Conservation (phyloP, 108 stramenopile genomes). For the Thalassiosira profunda region DNA sequence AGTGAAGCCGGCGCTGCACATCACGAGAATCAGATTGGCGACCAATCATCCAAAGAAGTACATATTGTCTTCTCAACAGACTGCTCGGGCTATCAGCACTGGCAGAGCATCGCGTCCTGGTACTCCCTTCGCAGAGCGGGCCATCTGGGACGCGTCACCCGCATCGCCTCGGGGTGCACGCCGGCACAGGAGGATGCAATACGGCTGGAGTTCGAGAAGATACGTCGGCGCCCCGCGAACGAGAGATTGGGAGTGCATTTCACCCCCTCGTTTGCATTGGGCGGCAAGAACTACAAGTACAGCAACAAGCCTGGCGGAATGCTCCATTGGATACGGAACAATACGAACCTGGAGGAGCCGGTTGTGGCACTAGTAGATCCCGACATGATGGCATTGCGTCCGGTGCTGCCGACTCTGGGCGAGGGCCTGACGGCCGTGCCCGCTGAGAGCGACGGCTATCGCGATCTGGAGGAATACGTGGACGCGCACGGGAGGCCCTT, state of each 20-base stretch:
- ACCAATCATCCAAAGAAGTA: slow-evolving; percentile 28
- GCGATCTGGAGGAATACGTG: slow-evolving; percentile 27
- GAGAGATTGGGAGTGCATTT: slow-evolving; percentile 66
- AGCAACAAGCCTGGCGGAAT: slow-evolving; percentile 95
- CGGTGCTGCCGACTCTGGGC: slow-evolving; percentile 63
- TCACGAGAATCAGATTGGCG: too few species aligned
- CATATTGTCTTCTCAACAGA: slow-evolving; percentile 80
- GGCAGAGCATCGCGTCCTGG: slow-evolving; percentile 92
- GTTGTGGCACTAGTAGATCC: slow-evolving; percentile 82
- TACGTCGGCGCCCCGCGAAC: slow-evolving; percentile 28
- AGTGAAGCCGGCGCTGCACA: too few species aligned
- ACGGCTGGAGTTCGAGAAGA: slow-evolving; percentile 18
- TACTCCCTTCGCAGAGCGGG: slow-evolving; percentile 68
- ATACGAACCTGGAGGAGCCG: slow-evolving; percentile 57
- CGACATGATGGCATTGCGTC: slow-evolving; percentile 80
- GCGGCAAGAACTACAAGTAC: slow-evolving; percentile 68
- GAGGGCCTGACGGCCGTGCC: slow-evolving; percentile 5
- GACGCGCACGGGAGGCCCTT: slow-evolving; percentile 17
- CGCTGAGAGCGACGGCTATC: background rate
- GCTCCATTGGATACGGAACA: slow-evolving; percentile 79
- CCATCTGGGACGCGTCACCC: slow-evolving; percentile 86
- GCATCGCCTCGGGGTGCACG: slow-evolving; percentile 84
- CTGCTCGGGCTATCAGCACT: slow-evolving; percentile 92
- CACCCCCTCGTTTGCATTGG: slow-evolving; percentile 56
- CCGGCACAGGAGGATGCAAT: slow-evolving; percentile 26